These are phyloP conservation scores for Starmerella lactis-condensi DNA, from an alignment of 805 yeast genomes.

Conservation along the genomic window DNA sequence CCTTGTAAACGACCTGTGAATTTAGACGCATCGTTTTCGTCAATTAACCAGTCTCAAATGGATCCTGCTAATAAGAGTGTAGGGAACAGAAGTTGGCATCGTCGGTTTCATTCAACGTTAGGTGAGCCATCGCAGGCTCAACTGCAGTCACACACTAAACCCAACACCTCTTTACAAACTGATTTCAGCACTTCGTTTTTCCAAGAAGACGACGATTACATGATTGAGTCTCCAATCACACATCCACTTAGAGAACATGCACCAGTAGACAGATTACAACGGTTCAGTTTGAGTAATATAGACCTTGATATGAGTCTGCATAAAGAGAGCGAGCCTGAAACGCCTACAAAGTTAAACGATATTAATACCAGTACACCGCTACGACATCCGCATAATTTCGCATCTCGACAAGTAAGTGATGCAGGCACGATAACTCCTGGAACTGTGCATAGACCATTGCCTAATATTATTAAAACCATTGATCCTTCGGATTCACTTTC, in stretches of 20 bases:
- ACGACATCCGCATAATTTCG: conserved; percentile 4
- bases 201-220: no score
- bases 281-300: conserved; percentile 11
- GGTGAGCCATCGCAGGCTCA: no score
- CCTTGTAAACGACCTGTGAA: conserved; percentile 34
- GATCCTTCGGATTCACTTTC: conserved; percentile 12
- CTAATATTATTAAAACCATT: conserved; percentile 4
- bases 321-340: conserved; percentile 7
- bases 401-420: conserved; percentile 14
- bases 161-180: no score
- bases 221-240: neutral
- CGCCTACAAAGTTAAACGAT: conserved; percentile 12
- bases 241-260: conserved; percentile 1
- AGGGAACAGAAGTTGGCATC: no score
- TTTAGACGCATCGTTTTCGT: no score
- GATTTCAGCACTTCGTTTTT: no score
- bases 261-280: conserved; percentile 12
- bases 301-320: conserved; percentile 1
- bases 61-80: no score
- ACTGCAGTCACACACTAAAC: no score
- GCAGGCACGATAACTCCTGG: conserved; percentile 17
- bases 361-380: conserved; percentile 12
- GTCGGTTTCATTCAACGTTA: no score
- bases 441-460: conserved; percentile 5
- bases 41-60: no score